A percentile compares a stretch with the other conserved stretches of the same genome.
These are phyloP conservation scores for Raddia guianensis DNA, from an alignment of 176 grass and related monocot species.

Conservation along the genomic window DNA sequence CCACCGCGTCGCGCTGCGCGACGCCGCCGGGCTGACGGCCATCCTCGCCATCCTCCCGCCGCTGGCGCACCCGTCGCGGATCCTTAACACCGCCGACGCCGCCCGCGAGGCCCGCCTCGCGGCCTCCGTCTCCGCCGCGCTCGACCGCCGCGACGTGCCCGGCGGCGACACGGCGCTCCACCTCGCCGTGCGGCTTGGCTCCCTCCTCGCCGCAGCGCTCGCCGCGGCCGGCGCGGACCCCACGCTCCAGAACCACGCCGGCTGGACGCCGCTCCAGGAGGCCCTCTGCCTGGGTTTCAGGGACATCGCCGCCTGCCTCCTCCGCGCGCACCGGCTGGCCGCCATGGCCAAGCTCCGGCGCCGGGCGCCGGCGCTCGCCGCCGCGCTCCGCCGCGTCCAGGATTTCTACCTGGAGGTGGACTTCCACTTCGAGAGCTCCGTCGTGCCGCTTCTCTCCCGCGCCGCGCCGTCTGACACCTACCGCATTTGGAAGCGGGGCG, in stretches of 20 bases:
- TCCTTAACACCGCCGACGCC: slow-evolving; percentile 64
- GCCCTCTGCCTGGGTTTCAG: slow-evolving; percentile 70
- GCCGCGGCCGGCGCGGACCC: slow-evolving; percentile 71
- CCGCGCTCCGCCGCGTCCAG: slow-evolving; percentile 73
- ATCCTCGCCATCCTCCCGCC: slow-evolving; percentile 62
- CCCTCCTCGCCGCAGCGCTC: slow-evolving; percentile 50
- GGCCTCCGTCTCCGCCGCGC: slow-evolving; percentile 47
- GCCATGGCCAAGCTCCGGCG: slow-evolving; percentile 85
- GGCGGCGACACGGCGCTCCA: slow-evolving; percentile 79
- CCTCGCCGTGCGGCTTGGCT: slow-evolving; percentile 71
- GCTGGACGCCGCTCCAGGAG: slow-evolving; percentile 92
- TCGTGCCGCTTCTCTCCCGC: slow-evolving; percentile 81
- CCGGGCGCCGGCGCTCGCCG: slow-evolving; percentile 62
- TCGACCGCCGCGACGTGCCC: slow-evolving; percentile 84
- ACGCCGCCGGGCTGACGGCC: slow-evolving; percentile 48
- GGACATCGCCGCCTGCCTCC: slow-evolving; percentile 64
- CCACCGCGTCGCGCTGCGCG: slow-evolving; percentile 62
- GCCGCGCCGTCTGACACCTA: slow-evolving; percentile 90
- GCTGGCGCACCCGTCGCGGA: slow-evolving; percentile 69
- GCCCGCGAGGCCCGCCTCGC: slow-evolving; percentile 59
- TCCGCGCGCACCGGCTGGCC: slow-evolving; percentile 74
- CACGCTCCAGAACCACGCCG: slow-evolving; percentile 85
- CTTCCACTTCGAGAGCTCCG: slow-evolving; percentile 92
- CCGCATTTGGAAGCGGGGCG: slow-evolving; percentile 88
- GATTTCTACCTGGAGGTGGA: slow-evolving; percentile 90